A percentile compares a stretch with the other conserved stretches of the same genome.
Evolutionary conservation across 805 yeast species (phyloP).

Genomic region (Candida michaelii): DNA sequence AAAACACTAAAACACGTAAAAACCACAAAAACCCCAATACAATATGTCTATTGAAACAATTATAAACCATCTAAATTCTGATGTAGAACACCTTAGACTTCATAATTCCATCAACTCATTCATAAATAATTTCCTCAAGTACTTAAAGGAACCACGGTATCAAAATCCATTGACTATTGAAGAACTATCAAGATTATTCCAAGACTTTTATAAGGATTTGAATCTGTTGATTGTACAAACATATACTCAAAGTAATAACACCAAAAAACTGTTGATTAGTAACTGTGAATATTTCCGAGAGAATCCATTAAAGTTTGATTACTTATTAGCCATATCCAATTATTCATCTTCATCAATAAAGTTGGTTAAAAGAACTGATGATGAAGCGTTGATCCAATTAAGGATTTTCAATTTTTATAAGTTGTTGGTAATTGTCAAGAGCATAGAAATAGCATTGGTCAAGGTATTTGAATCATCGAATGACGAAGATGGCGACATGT

Average conservation of each 20-base stretch:
- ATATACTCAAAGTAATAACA: constrained; percentile 38
- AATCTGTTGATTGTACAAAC: constrained; percentile 31
- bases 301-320: constrained; percentile 35
- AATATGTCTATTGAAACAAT: not conserved
- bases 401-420: constrained; percentile 43
- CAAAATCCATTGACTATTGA: constrained; percentile 38
- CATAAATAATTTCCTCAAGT: constrained; percentile 20
- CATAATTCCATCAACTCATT: constrained; percentile 8
- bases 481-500: constrained; percentile 27
- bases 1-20: too few relatives aligned
- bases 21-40: not conserved
- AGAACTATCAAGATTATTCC: constrained; percentile 35
- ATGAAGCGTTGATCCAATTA: constrained; percentile 37
- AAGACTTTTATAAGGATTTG: constrained; percentile 38
- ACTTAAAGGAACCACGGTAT: constrained; percentile 43
- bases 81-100: not conserved
- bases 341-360: constrained; percentile 37
- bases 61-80: not conserved
- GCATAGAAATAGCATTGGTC: constrained; percentile 35
- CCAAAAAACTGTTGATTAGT: constrained; percentile 38
- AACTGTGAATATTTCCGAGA: constrained; percentile 27
- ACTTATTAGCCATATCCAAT: constrained; percentile 42
- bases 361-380: constrained; percentile 36
- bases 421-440: constrained; percentile 31
- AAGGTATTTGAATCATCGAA: constrained; percentile 26